Percentiles rank a stretch among this genome's conserved stretches.
Conservation (phyloP, 2,329 filamentous ascomycete species). For the Beauveria rudraprayagi region DNA sequence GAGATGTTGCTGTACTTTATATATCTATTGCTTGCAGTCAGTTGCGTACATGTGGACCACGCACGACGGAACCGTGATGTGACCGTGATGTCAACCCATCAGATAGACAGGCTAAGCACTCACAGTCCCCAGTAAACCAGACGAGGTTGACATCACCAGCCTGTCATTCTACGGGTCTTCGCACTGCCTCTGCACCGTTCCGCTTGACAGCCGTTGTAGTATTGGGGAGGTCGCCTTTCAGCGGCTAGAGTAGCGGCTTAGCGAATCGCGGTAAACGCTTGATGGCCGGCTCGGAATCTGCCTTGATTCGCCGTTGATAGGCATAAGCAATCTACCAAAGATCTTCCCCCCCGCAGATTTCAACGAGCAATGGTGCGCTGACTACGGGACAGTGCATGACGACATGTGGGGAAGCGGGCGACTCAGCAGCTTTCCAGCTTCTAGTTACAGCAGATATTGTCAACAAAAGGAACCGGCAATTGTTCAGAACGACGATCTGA, state of each 20-base stretch:
- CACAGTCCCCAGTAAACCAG: neutral
- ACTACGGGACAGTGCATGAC: too few relatives aligned
- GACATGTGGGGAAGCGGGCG: too few relatives aligned
- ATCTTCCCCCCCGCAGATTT: too few relatives aligned
- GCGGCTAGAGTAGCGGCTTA: neutral
- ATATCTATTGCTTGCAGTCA: neutral
- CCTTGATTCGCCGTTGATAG: too few relatives aligned
- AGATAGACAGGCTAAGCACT: neutral
- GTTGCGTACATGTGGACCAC: neutral
- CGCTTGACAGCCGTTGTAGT: neutral
- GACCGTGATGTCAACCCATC: neutral
- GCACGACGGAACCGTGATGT: slow-evolving; percentile 1
- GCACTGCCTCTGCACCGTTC: neutral
- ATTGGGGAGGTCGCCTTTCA: neutral
- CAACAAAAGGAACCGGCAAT: neutral
- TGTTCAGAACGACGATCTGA: neutral
- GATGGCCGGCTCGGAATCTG: neutral
- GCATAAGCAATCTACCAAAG: too few relatives aligned
- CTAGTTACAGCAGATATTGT: neutral
- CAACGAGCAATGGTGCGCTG: too few relatives aligned
- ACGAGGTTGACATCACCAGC: neutral
- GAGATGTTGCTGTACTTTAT: neutral
- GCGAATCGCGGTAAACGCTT: neutral
- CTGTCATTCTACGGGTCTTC: neutral
- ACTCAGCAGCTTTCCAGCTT: neutral